Evolutionary conservation across 108 stramenopile genomes (phyloP).

Genomic region (Seminavis robusta): DNA sequence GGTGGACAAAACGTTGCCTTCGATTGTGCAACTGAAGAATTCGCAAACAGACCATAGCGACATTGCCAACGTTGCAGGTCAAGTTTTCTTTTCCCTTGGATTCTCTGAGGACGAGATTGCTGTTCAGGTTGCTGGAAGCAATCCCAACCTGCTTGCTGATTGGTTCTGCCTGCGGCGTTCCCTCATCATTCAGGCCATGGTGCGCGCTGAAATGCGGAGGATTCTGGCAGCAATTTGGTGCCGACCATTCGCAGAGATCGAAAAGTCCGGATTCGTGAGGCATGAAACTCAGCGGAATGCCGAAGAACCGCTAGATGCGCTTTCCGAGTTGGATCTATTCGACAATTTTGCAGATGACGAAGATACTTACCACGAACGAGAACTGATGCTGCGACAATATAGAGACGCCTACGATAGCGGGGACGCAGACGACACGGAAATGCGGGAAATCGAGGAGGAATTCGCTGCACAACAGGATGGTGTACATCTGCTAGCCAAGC

Average conservation of each 20-base stretch:
- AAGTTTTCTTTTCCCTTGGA: conserved; percentile 49
- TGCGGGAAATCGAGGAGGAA: neutral
- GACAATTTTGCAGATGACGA: conserved; percentile 41
- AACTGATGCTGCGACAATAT: conserved; percentile 39
- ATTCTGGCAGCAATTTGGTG: conserved; percentile 32
- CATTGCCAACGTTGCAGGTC: conserved; percentile 40
- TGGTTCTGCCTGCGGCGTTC: conserved; percentile 58
- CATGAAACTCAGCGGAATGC: no score
- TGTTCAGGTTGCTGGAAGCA: conserved; percentile 51
- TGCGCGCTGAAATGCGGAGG: conserved; percentile 44
- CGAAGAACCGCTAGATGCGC: conserved; percentile 11
- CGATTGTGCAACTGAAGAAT: conserved; percentile 33
- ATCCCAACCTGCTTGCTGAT: conserved; percentile 50
- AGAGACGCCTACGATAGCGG: conserved; percentile 30
- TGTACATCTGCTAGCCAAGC: conserved; percentile 23
- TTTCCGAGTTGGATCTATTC: conserved; percentile 22
- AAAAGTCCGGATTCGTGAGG: no score
- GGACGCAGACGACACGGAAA: no score
- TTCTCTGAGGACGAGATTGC: conserved; percentile 54
- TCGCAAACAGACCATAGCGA: conserved; percentile 26
- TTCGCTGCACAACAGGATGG: conserved; percentile 8
- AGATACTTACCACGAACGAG: conserved; percentile 21
- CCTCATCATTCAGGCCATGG: conserved; percentile 60
- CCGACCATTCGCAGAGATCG: conserved; percentile 15
- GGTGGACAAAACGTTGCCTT: conserved; percentile 46